Conservation (phyloP, 2,329 filamentous ascomycete genomes). For the Ophiosphaerella korrae region DNA sequence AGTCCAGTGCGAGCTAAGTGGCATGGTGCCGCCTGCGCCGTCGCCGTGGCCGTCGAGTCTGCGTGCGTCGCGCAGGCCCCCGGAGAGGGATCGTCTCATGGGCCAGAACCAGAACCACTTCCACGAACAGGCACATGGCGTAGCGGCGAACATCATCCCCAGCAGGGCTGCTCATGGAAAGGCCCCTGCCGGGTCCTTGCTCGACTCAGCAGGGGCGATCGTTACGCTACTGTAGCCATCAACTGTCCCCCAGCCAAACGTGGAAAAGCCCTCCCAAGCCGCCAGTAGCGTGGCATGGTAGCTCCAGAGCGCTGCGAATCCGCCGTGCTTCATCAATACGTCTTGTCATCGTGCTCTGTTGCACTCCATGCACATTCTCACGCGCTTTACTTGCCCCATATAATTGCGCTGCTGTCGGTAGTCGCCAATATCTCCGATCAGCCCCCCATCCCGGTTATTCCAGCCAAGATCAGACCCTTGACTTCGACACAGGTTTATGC, state of each 20-base stretch:
- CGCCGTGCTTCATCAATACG: constrained; percentile 25
- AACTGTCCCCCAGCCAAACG: constrained; percentile 32
- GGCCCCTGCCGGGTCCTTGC: constrained; percentile 24
- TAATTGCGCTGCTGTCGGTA: constrained; percentile 16
- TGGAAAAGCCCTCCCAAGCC: constrained; percentile 30
- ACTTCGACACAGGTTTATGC: constrained; percentile 32
- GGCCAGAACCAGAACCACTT: constrained; percentile 32
- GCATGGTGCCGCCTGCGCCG: constrained; percentile 28
- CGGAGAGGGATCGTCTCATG: constrained; percentile 42
- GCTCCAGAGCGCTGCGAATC: constrained; percentile 30
- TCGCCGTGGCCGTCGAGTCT: constrained; percentile 16
- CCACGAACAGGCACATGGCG: constrained; percentile 28
- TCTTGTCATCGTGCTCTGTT: constrained; percentile 24
- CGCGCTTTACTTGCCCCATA: constrained; percentile 33
- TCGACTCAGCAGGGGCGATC: constrained; percentile 35
- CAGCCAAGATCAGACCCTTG: constrained; percentile 27
- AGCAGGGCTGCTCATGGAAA: constrained; percentile 35
- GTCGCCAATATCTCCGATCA: constrained; percentile 29
- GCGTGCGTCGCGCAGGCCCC: neutral
- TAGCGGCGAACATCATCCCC: constrained; percentile 32
- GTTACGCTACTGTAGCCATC: constrained; percentile 34
- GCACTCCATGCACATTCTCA: constrained; percentile 31
- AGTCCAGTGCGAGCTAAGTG: constrained; percentile 20
- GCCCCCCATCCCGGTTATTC: constrained; percentile 15
- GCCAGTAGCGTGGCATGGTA: constrained; percentile 38